phyloP scores from a whole-genome alignment of 768 basidiomycete genomes.

The Boletus rubroflammeus region DNA sequence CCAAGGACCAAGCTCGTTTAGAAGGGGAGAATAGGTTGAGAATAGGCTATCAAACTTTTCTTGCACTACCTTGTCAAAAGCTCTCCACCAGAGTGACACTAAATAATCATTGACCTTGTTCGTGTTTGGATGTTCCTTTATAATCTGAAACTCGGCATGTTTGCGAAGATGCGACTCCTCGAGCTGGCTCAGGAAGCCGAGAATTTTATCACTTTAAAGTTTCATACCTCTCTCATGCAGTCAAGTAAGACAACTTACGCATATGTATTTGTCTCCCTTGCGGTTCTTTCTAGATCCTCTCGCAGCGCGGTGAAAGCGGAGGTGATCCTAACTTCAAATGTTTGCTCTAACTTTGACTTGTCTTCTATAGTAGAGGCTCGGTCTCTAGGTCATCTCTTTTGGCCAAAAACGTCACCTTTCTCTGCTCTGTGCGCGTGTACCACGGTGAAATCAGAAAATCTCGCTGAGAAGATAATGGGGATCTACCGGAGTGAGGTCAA shows the following conservation, averaged over 20 bases:
- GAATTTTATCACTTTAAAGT: slow-evolving; percentile 17
- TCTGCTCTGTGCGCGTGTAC: slow-evolving; percentile 1
- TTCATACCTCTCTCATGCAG: neutral
- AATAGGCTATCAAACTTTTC: slow-evolving; percentile 22
- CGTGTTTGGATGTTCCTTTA: slow-evolving; percentile 6
- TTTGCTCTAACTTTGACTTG: slow-evolving; percentile 15
- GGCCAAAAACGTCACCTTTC: slow-evolving; percentile 10
- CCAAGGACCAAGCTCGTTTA: slow-evolving; percentile 33
- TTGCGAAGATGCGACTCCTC: slow-evolving; percentile 20
- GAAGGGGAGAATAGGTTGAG: slow-evolving; percentile 22
- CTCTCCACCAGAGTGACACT: neutral
- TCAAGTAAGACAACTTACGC: slow-evolving; percentile 19
- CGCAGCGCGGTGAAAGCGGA: slow-evolving; percentile 16
- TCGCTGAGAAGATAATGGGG: neutral
- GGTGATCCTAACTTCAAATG: slow-evolving; percentile 19
- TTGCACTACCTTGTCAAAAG: slow-evolving; percentile 15
- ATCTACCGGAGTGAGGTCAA: slow-evolving; percentile 13
- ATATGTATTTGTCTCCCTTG: slow-evolving; percentile 27
- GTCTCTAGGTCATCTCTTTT: neutral
- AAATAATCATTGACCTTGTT: slow-evolving; percentile 16
- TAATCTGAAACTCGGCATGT: slow-evolving; percentile 1
- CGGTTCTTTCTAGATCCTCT: slow-evolving; percentile 7
- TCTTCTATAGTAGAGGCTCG: neutral
- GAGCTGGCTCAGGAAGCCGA: slow-evolving; percentile 19
- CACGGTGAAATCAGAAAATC: neutral